A percentile compares a stretch with the other conserved stretches of the same genome.
These are phyloP conservation scores for Podaxis mareebaensis DNA, from an alignment of 768 basidiomycete species.

Conservation along the genomic window DNA sequence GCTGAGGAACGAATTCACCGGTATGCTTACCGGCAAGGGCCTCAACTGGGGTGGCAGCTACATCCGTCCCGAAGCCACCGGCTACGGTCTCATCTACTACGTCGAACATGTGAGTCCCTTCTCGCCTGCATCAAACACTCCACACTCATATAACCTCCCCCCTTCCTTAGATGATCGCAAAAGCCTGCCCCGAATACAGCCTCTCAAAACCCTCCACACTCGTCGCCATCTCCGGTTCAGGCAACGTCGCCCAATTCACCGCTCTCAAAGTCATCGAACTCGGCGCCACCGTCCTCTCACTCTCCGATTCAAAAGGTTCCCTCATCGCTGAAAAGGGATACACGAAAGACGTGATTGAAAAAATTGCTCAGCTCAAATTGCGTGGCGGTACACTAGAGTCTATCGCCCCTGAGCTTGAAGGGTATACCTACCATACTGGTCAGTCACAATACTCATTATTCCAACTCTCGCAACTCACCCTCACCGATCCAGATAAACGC, in stretches of 20 bases:
- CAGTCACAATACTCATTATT: not conserved
- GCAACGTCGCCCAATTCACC: conserved; percentile 77
- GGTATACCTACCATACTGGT: conserved; percentile 53
- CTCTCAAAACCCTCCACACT: conserved; percentile 45
- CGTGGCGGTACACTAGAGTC: conserved; percentile 49
- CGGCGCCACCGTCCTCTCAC: conserved; percentile 67
- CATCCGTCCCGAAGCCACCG: conserved; percentile 75
- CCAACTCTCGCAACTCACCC: not conserved
- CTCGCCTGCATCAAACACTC: not conserved
- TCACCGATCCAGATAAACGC: conserved; percentile 40
- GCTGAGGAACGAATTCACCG: conserved; percentile 67
- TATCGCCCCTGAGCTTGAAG: conserved; percentile 28
- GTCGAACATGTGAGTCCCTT: conserved; percentile 58
- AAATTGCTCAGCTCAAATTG: conserved; percentile 54
- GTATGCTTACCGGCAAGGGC: conserved; percentile 74
- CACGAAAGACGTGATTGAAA: conserved; percentile 53
- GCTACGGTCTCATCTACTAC: conserved; percentile 78
- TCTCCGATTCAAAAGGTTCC: conserved; percentile 75
- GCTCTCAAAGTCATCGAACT: conserved; percentile 78
- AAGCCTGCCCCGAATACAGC: conserved; percentile 57
- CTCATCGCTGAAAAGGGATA: conserved; percentile 61
- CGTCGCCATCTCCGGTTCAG: conserved; percentile 64
- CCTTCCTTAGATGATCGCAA: conserved; percentile 48
- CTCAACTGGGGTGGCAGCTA: conserved; percentile 68
- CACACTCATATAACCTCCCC: not conserved